Conservation (phyloP, 495 filamentous ascomycete species). For the Aspergillus biplanus region DNA sequence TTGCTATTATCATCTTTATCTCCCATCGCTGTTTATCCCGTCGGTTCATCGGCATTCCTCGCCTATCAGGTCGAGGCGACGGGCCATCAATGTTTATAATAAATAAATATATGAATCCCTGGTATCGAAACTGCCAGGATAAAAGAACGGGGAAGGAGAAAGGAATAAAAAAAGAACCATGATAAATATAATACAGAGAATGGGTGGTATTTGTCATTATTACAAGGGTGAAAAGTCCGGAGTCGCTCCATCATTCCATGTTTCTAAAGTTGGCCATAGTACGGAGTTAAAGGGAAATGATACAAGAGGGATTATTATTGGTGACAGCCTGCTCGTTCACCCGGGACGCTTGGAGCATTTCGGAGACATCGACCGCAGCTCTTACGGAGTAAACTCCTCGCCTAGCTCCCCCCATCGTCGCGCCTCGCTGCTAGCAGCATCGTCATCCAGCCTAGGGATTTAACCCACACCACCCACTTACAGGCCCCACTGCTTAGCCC, state of each 20-base stretch:
- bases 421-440: slow-evolving; percentile 18
- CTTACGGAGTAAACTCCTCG: slow-evolving; percentile 8
- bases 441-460: slow-evolving; percentile 23
- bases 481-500: slow-evolving; percentile 26
- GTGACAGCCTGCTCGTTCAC: slow-evolving; percentile 1
- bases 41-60: slow-evolving; percentile 25
- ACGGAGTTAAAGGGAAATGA: neutral
- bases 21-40: slow-evolving; percentile 10
- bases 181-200: neutral
- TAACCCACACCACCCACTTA: slow-evolving; percentile 24
- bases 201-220: neutral
- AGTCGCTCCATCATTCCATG: slow-evolving; percentile 5
- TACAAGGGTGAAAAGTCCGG: slow-evolving; percentile 4
- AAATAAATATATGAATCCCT: neutral
- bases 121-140: neutral
- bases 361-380: slow-evolving; percentile 19
- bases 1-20: slow-evolving; percentile 8
- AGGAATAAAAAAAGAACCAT: neutral
- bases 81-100: neutral
- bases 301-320: neutral
- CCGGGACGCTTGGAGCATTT: slow-evolving; percentile 14
- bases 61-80: slow-evolving; percentile 14
- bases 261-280: neutral
- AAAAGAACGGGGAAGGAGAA: neutral
- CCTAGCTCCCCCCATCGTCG: slow-evolving; percentile 18